Evolutionary conservation across 768 basidiomycete genomes (phyloP), one percentile per base, ranked within the genome.

Genomic region (Mycena rosella): DNA sequence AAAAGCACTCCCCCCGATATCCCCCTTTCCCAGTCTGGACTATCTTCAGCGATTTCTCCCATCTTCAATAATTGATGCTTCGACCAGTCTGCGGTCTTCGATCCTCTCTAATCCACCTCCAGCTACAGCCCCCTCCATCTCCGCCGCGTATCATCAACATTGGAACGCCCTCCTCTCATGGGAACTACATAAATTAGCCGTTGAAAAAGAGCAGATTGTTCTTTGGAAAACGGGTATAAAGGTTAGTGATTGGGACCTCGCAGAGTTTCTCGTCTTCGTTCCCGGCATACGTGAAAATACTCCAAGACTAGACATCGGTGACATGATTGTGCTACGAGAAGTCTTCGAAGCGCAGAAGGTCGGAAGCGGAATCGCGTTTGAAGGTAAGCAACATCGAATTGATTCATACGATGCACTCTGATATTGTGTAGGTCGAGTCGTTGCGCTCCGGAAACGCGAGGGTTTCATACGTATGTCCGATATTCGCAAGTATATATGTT

Each of bases 251-350:
- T 84, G 82, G 83, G 74, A 74, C 44, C 72, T 77, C 13, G 74
- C 81, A 15, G 79, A 83, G 59, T 85, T 84, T 63, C 69, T 78
- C 45, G 56, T 84, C 10, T 71, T 72, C 27, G 80, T 83, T 29
- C 81, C 79, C 40, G 82, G 83, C 8, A 81, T 83, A 53, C 80
- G 80, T 30, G 84, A 78, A 68, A 82, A 80, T 58, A 79, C 82
- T 60, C 84, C 83, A 9, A 75, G 79, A 54, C 74, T 84, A 42
- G 84, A 84, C 49, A 74, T 84, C 18, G 85, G 84, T 0, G 85
- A 86, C 69, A 70, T 85, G 32, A 74, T 85, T 14, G 81, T 84
- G 64, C 63, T 86, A 69, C 76, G 85, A 42, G 83, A 86, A 71
- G 80, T 86, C 5, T 53, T 78, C 42, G 75, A 76, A 30, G 70